Conservation (phyloP, 169 alveolate genomes). For the Eimeria sp. region DNA sequence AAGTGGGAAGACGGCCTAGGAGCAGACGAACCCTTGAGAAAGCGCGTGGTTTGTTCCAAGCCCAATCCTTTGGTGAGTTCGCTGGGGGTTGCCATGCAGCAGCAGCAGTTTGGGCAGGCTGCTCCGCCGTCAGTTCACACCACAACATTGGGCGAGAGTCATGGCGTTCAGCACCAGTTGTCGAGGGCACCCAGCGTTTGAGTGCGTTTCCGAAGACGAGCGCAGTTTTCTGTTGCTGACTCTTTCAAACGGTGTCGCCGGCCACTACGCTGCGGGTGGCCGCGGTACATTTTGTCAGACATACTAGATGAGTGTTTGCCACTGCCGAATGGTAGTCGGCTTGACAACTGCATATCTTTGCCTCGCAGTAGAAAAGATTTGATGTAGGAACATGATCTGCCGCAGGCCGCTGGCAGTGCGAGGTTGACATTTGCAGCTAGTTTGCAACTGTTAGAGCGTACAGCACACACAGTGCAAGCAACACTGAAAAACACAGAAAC, state of each 20-base stretch:
- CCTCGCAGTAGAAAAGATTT: not conserved
- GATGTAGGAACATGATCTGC: not conserved
- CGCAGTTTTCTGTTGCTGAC: not conserved
- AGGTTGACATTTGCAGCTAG: not conserved
- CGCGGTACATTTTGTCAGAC: slow-evolving; percentile 5
- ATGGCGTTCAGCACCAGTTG: slow-evolving; percentile 39
- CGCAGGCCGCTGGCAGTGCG: not conserved
- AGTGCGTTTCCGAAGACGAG: not conserved
- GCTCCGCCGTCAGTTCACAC: slow-evolving; percentile 18
- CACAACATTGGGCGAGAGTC: slow-evolving; percentile 2
- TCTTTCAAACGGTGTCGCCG: not conserved
- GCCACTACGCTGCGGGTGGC: not conserved
- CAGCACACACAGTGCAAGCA: not conserved
- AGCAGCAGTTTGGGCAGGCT: slow-evolving; percentile 58
- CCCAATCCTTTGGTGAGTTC: not conserved
- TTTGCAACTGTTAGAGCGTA: not conserved
- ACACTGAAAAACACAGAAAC: not conserved
- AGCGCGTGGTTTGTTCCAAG: slow-evolving; percentile 26
- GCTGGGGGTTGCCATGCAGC: slow-evolving; percentile 55
- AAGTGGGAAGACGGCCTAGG: slow-evolving; percentile 44
- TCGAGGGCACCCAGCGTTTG: slow-evolving; percentile 66
- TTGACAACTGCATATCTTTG: not conserved
- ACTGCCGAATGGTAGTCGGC: slow-evolving; percentile 22
- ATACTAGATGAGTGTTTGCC: not conserved
- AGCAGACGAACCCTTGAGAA: slow-evolving; percentile 18